A percentile compares a stretch with the other conserved stretches of the same genome.
Evolutionary conservation across 2,329 filamentous ascomycete genomes (phyloP).

Genomic region (Colletotrichum cereale): DNA sequence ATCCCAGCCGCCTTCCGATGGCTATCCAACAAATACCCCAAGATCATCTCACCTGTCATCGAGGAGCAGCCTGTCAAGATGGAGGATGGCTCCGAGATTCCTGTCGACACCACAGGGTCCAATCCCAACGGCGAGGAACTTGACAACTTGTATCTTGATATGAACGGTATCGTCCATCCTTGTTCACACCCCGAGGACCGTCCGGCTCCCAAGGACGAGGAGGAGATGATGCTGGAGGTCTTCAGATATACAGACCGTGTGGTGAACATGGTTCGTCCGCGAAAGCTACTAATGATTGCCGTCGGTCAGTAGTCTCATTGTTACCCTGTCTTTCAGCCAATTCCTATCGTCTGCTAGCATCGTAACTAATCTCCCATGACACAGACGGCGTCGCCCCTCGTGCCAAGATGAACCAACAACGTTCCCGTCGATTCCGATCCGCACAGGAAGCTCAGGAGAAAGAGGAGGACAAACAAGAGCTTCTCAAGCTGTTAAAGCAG

Average conservation of each 20-base stretch:
- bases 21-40: slow-evolving; percentile 97
- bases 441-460: slow-evolving; percentile 96
- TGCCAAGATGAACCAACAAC: slow-evolving; percentile 99
- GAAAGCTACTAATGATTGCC: slow-evolving; percentile 97
- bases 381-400: slow-evolving; percentile 94
- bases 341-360: slow-evolving; percentile 34
- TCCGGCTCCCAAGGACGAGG: slow-evolving; percentile 90
- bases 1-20: slow-evolving; percentile 96
- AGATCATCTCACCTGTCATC: slow-evolving; percentile 92
- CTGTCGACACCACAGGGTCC: slow-evolving; percentile 83
- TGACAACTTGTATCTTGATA: slow-evolving; percentile 97
- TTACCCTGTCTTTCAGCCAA: no score
- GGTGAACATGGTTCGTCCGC: slow-evolving; percentile 97
- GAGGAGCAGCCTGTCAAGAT: slow-evolving; percentile 87
- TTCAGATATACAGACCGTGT: slow-evolving; percentile 99
- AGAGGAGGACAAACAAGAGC: slow-evolving; percentile 89
- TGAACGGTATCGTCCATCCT: slow-evolving; percentile 99
- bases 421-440: slow-evolving; percentile 92
- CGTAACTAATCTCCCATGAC: slow-evolving; percentile 34
- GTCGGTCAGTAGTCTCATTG: slow-evolving; percentile 73
- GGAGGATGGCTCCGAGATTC: slow-evolving; percentile 83
- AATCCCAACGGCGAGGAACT: slow-evolving; percentile 99
- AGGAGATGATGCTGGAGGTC: slow-evolving; percentile 99
- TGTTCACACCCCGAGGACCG: slow-evolving; percentile 97
- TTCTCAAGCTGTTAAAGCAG: slow-evolving; percentile 85